phyloP scores from a whole-genome alignment of 164 flowering plant species.

The Magnolia officinalis region DNA sequence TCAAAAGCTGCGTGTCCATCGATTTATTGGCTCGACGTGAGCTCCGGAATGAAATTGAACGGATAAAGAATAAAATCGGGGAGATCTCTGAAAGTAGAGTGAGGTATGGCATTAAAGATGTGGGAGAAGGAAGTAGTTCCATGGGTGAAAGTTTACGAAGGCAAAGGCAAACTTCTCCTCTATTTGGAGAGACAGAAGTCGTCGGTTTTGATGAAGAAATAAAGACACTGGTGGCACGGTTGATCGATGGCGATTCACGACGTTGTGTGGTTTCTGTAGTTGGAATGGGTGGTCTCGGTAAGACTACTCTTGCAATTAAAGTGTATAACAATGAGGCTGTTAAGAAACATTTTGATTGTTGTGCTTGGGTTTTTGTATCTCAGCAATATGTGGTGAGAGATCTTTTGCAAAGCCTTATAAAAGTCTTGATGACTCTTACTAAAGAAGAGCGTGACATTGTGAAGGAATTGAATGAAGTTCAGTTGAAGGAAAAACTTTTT shows the following conservation, averaged over 20 bases:
- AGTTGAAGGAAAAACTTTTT: not conserved
- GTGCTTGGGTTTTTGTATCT: slow-evolving; percentile 34
- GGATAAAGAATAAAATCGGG: not conserved
- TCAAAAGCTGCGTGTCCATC: not conserved
- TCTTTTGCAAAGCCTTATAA: not conserved
- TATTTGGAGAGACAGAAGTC: slow-evolving; percentile 21
- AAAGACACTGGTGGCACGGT: slow-evolving; percentile 24
- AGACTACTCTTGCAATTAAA: slow-evolving; percentile 41
- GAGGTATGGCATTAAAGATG: not conserved
- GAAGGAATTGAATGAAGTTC: not conserved
- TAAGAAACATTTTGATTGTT: slow-evolving; percentile 21
- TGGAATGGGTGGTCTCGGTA: slow-evolving; percentile 61
- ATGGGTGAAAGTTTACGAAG: not conserved
- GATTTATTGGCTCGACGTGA: too few relatives aligned
- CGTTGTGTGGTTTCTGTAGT: slow-evolving; percentile 35
- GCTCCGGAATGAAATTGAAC: not conserved
- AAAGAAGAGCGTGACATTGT: not conserved
- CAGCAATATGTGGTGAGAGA: not conserved
- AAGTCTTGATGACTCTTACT: not conserved
- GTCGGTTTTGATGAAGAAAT: slow-evolving; percentile 34
- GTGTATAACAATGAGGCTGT: slow-evolving; percentile 20
- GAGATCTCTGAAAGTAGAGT: not conserved
- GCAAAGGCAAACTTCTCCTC: not conserved
- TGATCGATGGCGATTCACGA: slow-evolving; percentile 29
- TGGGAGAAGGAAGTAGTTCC: not conserved